Evolutionary conservation across 345 rosid species (phyloP).

Genomic region (Eucalyptus urophylla): DNA sequence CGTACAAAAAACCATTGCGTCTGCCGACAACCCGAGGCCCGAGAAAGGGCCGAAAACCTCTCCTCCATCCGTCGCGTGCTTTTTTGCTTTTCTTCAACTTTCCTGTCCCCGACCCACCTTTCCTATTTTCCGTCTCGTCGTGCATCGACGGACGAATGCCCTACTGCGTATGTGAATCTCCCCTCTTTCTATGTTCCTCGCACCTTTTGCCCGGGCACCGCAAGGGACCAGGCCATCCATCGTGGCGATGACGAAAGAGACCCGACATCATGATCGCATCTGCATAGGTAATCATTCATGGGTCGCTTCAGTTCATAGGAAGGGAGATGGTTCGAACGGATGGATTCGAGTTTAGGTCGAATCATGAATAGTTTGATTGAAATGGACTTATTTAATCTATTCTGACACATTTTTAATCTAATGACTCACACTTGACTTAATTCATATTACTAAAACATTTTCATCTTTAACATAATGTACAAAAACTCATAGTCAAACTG

Average conservation of each 20-base stretch:
- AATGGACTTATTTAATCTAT: fast-evolving
- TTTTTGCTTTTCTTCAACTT: background rate
- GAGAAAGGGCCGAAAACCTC: background rate
- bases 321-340: too few species aligned
- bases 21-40: background rate
- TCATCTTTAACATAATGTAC: too few species aligned
- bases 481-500: too few species aligned
- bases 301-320: background rate
- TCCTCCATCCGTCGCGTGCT: background rate
- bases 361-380: too few species aligned
- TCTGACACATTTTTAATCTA: too few species aligned
- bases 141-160: background rate
- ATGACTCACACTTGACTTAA: fast-evolving
- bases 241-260: background rate
- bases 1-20: background rate
- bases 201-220: background rate
- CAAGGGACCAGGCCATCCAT: background rate
- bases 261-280: background rate
- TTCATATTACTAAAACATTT: too few species aligned
- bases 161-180: background rate
- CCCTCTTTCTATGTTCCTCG: background rate
- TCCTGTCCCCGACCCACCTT: background rate
- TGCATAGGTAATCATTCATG: background rate
- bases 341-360: too few species aligned
- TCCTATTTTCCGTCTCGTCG: background rate